Base-by-base conservation (phyloP, 108 stramenopile species). In the Fistulifera pelliculosa region DNA sequence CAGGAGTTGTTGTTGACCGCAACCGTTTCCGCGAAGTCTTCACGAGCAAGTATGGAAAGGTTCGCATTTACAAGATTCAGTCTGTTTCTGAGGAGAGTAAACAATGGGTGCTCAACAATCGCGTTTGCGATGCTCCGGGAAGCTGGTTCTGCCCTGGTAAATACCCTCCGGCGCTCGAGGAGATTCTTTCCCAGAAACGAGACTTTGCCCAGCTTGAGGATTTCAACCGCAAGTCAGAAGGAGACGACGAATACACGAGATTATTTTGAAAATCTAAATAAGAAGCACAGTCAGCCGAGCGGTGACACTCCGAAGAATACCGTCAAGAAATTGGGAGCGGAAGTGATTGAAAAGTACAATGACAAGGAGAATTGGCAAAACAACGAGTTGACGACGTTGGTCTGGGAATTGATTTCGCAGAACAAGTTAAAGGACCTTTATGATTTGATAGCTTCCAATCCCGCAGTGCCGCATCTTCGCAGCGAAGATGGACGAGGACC, bases 1-100 rank as follows among this genome's bases (percentile, higher is more conserved):
- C 76, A 17, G 90, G 82, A 25, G 93, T 97, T 27, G 61, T 61
- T 41, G 96, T 80, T 8, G 84, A 88, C 68, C 60, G 52, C 39
- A 66, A 76, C 54, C 65, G 68, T 24, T 73, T 85, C 77, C 77
- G 81, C 54, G 94, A 96, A 68, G 95, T 93, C 0, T 97, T 84
- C 62, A 79, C 74, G 41, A 83, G 77, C 62, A 83, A 95, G 61
- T 83, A 97, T 75, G 95, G 97, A 27, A 96, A 94, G 62, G 96
- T 96, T 25, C 88, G 99, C 48, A 96, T 98, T 70, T 99, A 75
- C 85, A 86, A 87, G 75, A 75, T 98, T 14, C 39, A 84, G 70
- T 83, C 75, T 43, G 93, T 96, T 23, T 86, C 83, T 7, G 59
- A 85, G 60, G 89, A 93, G 62, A 81, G 78, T 52, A 94, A 93